phyloP scores from a whole-genome alignment of 495 filamentous ascomycete genomes.

The Xylaria scruposa region DNA sequence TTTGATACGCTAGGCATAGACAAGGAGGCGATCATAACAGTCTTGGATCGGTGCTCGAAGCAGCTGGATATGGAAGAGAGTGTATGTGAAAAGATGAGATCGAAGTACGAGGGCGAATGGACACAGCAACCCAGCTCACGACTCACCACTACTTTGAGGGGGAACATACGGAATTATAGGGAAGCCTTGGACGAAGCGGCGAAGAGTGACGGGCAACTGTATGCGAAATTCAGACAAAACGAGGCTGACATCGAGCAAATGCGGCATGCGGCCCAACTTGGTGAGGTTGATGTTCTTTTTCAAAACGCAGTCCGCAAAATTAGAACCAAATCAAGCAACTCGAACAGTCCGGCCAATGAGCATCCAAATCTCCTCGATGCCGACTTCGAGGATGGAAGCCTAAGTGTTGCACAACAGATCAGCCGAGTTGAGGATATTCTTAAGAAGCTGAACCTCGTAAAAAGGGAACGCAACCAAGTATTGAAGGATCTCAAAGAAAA shows the following conservation, averaged over 20 bases:
- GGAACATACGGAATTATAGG: slow-evolving; percentile 83
- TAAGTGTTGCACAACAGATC: slow-evolving; percentile 89
- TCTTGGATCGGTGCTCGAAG: slow-evolving; percentile 80
- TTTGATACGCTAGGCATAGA: slow-evolving; percentile 80
- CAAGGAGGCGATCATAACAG: slow-evolving; percentile 72
- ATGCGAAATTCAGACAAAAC: slow-evolving; percentile 80
- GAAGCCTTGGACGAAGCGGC: slow-evolving; percentile 89
- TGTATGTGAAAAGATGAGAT: slow-evolving; percentile 98
- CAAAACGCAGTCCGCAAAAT: slow-evolving; percentile 77
- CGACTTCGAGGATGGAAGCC: slow-evolving; percentile 80
- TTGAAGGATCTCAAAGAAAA: slow-evolving; percentile 97
- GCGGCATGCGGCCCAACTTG: slow-evolving; percentile 84
- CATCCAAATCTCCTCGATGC: slow-evolving; percentile 88
- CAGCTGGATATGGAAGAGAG: slow-evolving; percentile 95
- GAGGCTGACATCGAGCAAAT: slow-evolving; percentile 94
- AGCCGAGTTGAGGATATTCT: slow-evolving; percentile 86
- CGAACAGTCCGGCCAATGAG: slow-evolving; percentile 64
- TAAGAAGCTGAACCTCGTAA: slow-evolving; percentile 89
- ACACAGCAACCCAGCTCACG: slow-evolving; percentile 93
- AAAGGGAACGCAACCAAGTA: slow-evolving; percentile 86
- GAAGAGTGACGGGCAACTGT: slow-evolving; percentile 85
- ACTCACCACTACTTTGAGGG: slow-evolving; percentile 84
- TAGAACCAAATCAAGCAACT: slow-evolving; percentile 59
- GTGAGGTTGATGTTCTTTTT: slow-evolving; percentile 88
- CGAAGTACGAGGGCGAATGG: slow-evolving; percentile 95